Base-by-base conservation (phyloP, 2,329 filamentous ascomycete species). In the Saccharata proteae region DNA sequence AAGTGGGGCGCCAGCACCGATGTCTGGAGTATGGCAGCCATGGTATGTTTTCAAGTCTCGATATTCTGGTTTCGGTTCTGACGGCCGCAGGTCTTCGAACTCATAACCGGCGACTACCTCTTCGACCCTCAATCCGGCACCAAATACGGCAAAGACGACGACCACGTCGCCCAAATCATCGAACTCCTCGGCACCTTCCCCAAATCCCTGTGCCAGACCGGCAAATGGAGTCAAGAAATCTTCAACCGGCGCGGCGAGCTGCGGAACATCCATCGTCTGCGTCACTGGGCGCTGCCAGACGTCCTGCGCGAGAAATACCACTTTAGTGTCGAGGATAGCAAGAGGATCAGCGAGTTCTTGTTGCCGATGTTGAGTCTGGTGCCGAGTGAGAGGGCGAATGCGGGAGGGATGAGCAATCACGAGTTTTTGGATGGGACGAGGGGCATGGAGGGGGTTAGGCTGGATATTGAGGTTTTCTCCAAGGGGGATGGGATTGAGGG, bases 1-100 rank as follows among this genome's bases (percentile, higher is more conserved):
- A 96, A 96, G 64, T 98, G 90, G 90, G 90, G 90, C 43, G 90
- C 90, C n/a, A 96, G 88, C 53, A 96, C 90, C 2, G 90, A 98
- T 58, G 82, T 96, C 6, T 98, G 90, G 90, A 96, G 88, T 60
- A 98, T 98, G 90, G 86, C 90, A 37, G 82, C 82, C 44, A 98
- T 98, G 90, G 90, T 96, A 69, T 47, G 74, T 51, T 29, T 13
- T 16, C 14, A 6, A 10, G 17, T 3, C 19, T n/a, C 23, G 19
- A 4, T 26, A 29, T 29, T n/a, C 25, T 30, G 5, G 21, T 23
- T 6, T 29, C 28, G 21, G 10, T 9, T 25, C 21, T 34, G 22
- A 34, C 12, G 7, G n/a, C 4, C 9, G 6, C 49, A 96, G 88
- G 80, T 88, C 11, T 98, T 98, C 46, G 90, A 98, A 56, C 67